A percentile compares a stretch with the other conserved stretches of the same genome.
Evolutionary conservation across 306 rosid genomes (phyloP).

Genomic region (Casuarina cunninghamiana): DNA sequence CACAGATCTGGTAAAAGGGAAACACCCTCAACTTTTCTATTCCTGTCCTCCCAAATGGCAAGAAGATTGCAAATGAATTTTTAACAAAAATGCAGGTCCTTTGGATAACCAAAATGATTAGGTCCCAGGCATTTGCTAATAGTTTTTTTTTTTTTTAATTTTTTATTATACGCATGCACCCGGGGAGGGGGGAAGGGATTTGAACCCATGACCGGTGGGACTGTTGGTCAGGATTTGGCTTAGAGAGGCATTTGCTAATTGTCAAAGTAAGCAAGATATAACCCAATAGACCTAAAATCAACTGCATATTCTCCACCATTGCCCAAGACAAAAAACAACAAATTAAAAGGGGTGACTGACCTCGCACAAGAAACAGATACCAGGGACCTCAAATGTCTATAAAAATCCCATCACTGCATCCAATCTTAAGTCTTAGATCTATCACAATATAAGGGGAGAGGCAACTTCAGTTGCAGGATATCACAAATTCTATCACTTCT

Average conservation of each 20-base stretch:
- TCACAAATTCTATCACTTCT: neutral
- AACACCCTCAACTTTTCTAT: neutral
- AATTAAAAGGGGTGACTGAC: neutral
- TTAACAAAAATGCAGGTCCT: neutral
- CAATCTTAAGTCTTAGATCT: neutral
- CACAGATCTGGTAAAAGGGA: neutral
- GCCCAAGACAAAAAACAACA: neutral
- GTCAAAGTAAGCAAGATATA: constrained; percentile 11
- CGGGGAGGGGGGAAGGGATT: too few relatives aligned
- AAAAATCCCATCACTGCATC: neutral
- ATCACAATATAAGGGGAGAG: neutral
- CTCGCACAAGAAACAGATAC: neutral
- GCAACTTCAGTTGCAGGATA: neutral
- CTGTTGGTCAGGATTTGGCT: too few relatives aligned
- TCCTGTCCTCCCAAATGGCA: constrained; percentile 6
- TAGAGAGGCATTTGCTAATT: neutral
- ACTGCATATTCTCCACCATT: neutral
- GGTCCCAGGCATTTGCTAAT: neutral
- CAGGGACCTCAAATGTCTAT: neutral
- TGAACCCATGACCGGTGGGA: too few relatives aligned
- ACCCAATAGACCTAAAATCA: neutral
- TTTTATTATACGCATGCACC: too few relatives aligned
- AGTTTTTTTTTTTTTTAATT: too few relatives aligned
- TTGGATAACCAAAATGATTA: neutral
- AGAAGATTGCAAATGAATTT: neutral